These are phyloP conservation scores for Colletotrichum spaethianum DNA, from an alignment of 2,329 filamentous ascomycete species.

Conservation along the genomic window DNA sequence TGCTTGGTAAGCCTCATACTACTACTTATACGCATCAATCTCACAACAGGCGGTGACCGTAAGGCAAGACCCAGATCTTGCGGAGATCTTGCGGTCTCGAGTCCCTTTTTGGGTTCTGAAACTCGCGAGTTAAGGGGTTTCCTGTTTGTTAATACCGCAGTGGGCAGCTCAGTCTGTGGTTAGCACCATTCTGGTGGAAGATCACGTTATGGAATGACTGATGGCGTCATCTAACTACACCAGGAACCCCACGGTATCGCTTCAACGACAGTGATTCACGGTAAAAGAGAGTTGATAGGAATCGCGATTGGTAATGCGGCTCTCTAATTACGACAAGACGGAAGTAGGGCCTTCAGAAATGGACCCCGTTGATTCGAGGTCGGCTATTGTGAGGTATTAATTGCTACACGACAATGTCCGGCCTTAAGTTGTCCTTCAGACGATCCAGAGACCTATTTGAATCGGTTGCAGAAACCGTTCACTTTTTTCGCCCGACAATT, in stretches of 20 bases:
- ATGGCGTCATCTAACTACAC: constrained; percentile 28
- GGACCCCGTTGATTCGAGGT: not conserved
- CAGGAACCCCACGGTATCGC: constrained; percentile 23
- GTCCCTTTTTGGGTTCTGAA: not conserved
- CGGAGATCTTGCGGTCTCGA: not conserved
- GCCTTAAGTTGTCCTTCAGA: too few relatives aligned
- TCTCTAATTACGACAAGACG: not conserved
- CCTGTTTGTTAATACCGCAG: not conserved
- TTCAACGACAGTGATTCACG: not conserved
- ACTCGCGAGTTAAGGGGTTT: constrained; percentile 3
- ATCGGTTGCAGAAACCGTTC: too few relatives aligned
- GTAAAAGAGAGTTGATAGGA: not conserved
- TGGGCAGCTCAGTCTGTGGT: not conserved
- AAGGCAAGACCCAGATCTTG: constrained; percentile 12
- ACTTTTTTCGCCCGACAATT: too few relatives aligned
- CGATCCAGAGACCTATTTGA: too few relatives aligned
- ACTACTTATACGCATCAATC: constrained; percentile 10
- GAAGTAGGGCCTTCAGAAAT: not conserved
- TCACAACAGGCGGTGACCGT: constrained; percentile 26
- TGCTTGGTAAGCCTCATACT: constrained; percentile 29
- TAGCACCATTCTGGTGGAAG: constrained; percentile 26
- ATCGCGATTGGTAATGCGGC: not conserved
- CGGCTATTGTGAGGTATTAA: not conserved
- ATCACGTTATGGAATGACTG: constrained; percentile 28
- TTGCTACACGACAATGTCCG: too few relatives aligned